A percentile compares a stretch with the other conserved stretches of the same genome.
These are phyloP conservation scores for Ceratobasidium sp. DNA, from an alignment of 1,284 basidiomycete species.

Conservation along the genomic window DNA sequence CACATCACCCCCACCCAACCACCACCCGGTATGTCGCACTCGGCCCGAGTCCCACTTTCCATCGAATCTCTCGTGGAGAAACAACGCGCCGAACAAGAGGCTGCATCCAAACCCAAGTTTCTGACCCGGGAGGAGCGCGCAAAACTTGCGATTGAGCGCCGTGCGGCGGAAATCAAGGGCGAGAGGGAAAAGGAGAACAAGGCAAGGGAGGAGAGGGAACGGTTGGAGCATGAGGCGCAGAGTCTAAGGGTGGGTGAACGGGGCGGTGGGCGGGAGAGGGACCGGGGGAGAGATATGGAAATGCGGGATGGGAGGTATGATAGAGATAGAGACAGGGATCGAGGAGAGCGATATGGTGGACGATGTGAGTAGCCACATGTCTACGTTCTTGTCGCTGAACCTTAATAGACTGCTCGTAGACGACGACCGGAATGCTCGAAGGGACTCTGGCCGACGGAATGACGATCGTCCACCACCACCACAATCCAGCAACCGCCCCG, in stretches of 20 bases:
- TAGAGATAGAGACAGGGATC: constrained; percentile 54
- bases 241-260: constrained; percentile 58
- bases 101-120: constrained; percentile 90
- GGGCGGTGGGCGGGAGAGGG: constrained; percentile 53
- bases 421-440: constrained; percentile 43
- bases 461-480: constrained; percentile 50
- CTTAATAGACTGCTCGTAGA: constrained; percentile 35
- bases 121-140: constrained; percentile 86
- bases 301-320: constrained; percentile 54
- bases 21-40: neutral
- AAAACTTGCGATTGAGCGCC: constrained; percentile 83
- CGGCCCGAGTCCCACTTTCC: constrained; percentile 62
- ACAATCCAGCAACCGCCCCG: constrained; percentile 53
- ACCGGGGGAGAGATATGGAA: constrained; percentile 41
- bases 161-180: constrained; percentile 76
- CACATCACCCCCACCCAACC: neutral
- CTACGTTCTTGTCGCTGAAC: neutral
- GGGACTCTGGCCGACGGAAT: constrained; percentile 49
- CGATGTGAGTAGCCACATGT: constrained; percentile 45
- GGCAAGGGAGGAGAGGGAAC: constrained; percentile 64
- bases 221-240: constrained; percentile 78
- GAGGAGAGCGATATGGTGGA: constrained; percentile 50
- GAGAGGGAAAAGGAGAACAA: constrained; percentile 69
- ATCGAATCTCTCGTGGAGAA: constrained; percentile 85
- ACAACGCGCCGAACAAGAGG: constrained; percentile 86